Evolutionary conservation across 495 filamentous ascomycete species (phyloP).

Genomic region (Lasiosphaeria hispida): DNA sequence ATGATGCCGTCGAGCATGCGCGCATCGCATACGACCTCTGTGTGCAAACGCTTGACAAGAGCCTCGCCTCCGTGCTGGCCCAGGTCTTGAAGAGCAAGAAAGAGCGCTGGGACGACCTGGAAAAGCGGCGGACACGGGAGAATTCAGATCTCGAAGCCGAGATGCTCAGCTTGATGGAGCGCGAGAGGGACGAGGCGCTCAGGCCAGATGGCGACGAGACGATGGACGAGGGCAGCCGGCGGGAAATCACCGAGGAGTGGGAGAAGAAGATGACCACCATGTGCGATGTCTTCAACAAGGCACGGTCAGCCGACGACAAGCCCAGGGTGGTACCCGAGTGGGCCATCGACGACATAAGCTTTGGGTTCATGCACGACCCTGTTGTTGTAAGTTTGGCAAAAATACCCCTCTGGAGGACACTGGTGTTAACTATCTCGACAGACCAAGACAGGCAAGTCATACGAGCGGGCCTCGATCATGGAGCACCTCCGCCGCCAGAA

Average conservation of each 20-base stretch:
- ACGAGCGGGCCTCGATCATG: slow-evolving; percentile 82
- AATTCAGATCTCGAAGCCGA: slow-evolving; percentile 55
- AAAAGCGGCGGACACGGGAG: slow-evolving; percentile 45
- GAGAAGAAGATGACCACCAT: slow-evolving; percentile 60
- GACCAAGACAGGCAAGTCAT: slow-evolving; percentile 84
- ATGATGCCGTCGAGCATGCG: slow-evolving; percentile 71
- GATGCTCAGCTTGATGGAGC: slow-evolving; percentile 42
- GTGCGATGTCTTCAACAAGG: slow-evolving; percentile 59
- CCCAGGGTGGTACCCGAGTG: slow-evolving; percentile 78
- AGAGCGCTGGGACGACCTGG: slow-evolving; percentile 61
- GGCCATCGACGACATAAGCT: slow-evolving; percentile 85
- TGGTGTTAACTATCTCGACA: slow-evolving; percentile 25
- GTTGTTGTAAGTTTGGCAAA: slow-evolving; percentile 57
- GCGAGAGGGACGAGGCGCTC: slow-evolving; percentile 30
- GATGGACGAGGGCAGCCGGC: slow-evolving; percentile 45
- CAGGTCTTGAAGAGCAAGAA: slow-evolving; percentile 78
- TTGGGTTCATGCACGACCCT: slow-evolving; percentile 90
- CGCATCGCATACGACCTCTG: slow-evolving; percentile 72
- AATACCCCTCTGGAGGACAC: background rate
- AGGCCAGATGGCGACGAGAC: slow-evolving; percentile 15
- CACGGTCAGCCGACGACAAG: slow-evolving; percentile 46
- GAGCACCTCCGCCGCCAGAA: slow-evolving; percentile 76
- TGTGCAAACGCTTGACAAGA: slow-evolving; percentile 55
- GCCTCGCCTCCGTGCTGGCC: slow-evolving; percentile 61
- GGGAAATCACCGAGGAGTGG: slow-evolving; percentile 54